Conservation (phyloP, 2,329 filamentous ascomycete species). For the Dothistroma pini region DNA sequence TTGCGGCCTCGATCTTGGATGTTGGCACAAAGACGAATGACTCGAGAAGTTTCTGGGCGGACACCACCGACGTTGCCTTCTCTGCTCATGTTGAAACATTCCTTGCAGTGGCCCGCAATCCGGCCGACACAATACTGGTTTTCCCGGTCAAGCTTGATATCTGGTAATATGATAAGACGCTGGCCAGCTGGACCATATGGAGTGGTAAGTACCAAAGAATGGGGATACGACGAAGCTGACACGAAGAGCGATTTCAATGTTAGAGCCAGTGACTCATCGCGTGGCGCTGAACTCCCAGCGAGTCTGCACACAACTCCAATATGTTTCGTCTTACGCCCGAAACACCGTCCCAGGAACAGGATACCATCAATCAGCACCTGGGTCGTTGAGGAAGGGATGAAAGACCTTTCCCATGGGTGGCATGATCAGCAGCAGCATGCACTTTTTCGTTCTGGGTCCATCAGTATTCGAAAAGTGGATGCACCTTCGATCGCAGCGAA, state of each 20-base stretch:
- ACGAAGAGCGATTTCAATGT: background rate
- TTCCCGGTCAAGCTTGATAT: background rate
- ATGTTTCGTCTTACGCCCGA: background rate
- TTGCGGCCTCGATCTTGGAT: conserved; percentile 14
- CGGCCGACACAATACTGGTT: background rate
- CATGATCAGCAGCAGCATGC: too few relatives aligned
- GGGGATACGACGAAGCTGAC: background rate
- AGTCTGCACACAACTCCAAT: background rate
- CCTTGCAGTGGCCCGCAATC: background rate
- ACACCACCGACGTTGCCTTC: background rate
- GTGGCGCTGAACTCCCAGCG: background rate
- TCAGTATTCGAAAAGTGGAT: too few relatives aligned
- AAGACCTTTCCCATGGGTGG: too few relatives aligned
- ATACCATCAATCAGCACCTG: too few relatives aligned
- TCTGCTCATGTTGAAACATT: background rate
- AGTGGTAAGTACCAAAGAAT: background rate
- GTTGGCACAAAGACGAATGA: conserved; percentile 23
- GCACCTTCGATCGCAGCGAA: too few relatives aligned
- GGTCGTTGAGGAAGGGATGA: too few relatives aligned
- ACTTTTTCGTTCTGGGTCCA: too few relatives aligned
- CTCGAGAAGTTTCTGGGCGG: conserved; percentile 5
- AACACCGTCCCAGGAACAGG: background rate
- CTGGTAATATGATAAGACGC: background rate
- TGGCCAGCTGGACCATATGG: background rate
- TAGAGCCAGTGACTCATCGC: background rate